These are phyloP conservation scores for Parastagonospora avenae DNA, from an alignment of 2,329 filamentous ascomycete species.

Conservation along the genomic window DNA sequence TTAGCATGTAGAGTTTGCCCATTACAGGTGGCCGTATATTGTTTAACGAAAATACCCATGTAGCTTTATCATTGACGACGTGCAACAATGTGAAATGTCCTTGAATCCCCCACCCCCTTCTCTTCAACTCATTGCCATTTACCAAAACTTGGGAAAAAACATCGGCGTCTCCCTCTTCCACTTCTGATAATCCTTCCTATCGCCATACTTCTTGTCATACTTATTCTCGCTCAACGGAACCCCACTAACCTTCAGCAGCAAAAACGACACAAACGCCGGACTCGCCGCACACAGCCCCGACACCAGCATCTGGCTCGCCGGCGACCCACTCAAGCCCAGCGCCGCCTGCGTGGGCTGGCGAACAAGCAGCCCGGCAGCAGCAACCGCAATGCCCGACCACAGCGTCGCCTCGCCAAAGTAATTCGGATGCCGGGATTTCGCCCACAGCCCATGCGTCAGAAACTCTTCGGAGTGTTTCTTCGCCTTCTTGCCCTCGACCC, in stretches of 20 bases:
- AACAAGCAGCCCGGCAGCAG: slow-evolving; percentile 62
- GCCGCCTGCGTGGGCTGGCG: slow-evolving; percentile 60
- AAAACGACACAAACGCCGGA: slow-evolving; percentile 67
- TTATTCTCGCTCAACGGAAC: slow-evolving; percentile 71
- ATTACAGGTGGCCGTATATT: too few species aligned
- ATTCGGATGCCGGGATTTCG: slow-evolving; percentile 67
- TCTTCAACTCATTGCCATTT: background rate
- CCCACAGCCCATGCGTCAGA: slow-evolving; percentile 67
- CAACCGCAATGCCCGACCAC: slow-evolving; percentile 70
- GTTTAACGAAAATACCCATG: too few species aligned
- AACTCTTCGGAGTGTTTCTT: slow-evolving; percentile 73
- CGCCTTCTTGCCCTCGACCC: slow-evolving; percentile 64
- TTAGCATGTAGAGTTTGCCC: too few species aligned
- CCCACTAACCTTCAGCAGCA: slow-evolving; percentile 67
- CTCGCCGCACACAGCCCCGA: slow-evolving; percentile 61
- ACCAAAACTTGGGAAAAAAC: slow-evolving; percentile 65
- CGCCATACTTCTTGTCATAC: slow-evolving; percentile 68
- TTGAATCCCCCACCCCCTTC: too few species aligned
- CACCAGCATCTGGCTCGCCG: slow-evolving; percentile 52
- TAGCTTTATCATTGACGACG: too few species aligned
- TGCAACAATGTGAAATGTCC: too few species aligned
- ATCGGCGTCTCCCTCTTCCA: slow-evolving; percentile 71
- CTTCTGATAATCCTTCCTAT: slow-evolving; percentile 67
- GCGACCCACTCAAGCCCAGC: slow-evolving; percentile 58
- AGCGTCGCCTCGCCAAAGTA: slow-evolving; percentile 75